A percentile compares a stretch with the other conserved stretches of the same genome.
Conservation (phyloP, 371 early-diverging fungal species). For the Mucor mucedo region DNA sequence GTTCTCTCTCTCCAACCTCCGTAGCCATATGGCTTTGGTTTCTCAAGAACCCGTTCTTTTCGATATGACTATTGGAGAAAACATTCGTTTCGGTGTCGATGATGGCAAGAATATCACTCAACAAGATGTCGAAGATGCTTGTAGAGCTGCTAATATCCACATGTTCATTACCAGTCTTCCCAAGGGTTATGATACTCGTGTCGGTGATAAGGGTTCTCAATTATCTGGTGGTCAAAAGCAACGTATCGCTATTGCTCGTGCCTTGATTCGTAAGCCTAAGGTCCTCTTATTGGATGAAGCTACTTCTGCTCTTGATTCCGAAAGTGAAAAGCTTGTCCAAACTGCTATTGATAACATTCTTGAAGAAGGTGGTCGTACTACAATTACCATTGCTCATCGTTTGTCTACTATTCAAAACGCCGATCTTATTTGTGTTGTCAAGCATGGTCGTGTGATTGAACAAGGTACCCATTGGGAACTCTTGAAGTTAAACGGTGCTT, state of each 20-base stretch:
- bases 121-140: conserved; percentile 67
- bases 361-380: conserved; percentile 62
- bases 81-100: conserved; percentile 73
- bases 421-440: conserved; percentile 76
- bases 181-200: conserved; percentile 80
- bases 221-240: conserved; percentile 78
- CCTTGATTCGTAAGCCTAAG: conserved; percentile 79
- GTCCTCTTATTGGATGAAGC: conserved; percentile 96
- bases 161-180: conserved; percentile 72
- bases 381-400: conserved; percentile 74
- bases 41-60: conserved; percentile 90
- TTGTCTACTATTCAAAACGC: conserved; percentile 77
- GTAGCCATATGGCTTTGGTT: conserved; percentile 80
- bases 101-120: conserved; percentile 50
- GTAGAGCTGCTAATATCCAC: conserved; percentile 77
- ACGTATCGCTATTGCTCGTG: conserved; percentile 74
- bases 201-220: conserved; percentile 77
- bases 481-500: conserved; percentile 43
- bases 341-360: conserved; percentile 79
- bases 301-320: conserved; percentile 90
- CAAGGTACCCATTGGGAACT: conserved; percentile 79
- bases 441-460: conserved; percentile 79
- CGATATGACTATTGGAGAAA: conserved; percentile 79
- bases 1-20: conserved; percentile 65
- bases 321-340: conserved; percentile 89